Conservation (phyloP, 164 flowering plant genomes). For the Tetrastigma voinierianum region DNA sequence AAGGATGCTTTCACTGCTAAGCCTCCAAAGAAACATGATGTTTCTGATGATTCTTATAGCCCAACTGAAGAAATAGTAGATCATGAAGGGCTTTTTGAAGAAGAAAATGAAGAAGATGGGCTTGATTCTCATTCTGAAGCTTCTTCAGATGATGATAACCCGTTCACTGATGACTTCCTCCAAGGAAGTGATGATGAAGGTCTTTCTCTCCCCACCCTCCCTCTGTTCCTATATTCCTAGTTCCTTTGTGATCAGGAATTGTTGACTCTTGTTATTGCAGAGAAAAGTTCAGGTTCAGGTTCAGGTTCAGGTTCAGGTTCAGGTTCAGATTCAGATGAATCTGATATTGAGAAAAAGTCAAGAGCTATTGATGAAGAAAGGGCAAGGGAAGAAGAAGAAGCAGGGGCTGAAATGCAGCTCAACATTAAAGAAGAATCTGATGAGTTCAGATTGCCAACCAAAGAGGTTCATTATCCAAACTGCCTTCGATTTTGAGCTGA, state of each 20-base stretch:
- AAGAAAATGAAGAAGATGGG: slow-evolving; percentile 29
- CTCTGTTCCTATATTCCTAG: not conserved
- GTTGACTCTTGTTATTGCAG: slow-evolving; percentile 21
- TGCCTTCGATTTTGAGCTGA: not conserved
- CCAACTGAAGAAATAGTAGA: slow-evolving; percentile 27
- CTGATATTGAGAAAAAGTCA: slow-evolving; percentile 59
- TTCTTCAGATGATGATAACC: slow-evolving; percentile 59
- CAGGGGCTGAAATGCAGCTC: slow-evolving; percentile 54
- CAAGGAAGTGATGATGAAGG: slow-evolving; percentile 57
- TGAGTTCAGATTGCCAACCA: slow-evolving; percentile 81
- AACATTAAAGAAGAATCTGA: slow-evolving; percentile 80
- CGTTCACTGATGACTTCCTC: slow-evolving; percentile 68
- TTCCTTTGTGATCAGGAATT: not conserved
- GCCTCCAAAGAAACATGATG: slow-evolving; percentile 16
- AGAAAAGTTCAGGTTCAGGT: slow-evolving; percentile 27
- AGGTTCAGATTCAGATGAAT: slow-evolving; percentile 50
- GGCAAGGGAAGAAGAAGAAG: slow-evolving; percentile 50
- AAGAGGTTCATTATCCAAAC: slow-evolving; percentile 41
- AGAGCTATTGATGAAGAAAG: slow-evolving; percentile 50
- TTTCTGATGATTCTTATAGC: slow-evolving; percentile 28
- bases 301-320: slow-evolving; percentile 28
- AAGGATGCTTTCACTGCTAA: slow-evolving; percentile 15
- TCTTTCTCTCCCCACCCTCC: not conserved
- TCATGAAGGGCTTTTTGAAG: slow-evolving; percentile 21
- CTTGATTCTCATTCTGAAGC: slow-evolving; percentile 49